phyloP scores from a whole-genome alignment of 2,329 filamentous ascomycete genomes.

The Bipolaris gigantea region DNA sequence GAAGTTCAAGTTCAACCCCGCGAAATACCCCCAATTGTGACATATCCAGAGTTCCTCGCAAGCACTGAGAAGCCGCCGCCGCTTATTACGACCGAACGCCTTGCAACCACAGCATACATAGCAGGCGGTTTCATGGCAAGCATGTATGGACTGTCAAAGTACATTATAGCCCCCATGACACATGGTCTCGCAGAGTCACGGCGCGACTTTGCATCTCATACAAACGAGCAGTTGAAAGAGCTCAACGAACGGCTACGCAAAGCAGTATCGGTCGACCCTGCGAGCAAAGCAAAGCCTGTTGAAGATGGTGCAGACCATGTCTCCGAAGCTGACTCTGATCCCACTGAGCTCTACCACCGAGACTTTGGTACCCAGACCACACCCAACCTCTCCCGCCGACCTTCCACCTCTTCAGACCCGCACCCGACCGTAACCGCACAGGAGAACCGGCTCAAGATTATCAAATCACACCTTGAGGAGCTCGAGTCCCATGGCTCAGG shows the following conservation, averaged over 20 bases:
- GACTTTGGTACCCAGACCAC: constrained; percentile 80
- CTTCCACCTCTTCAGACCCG: constrained; percentile 29
- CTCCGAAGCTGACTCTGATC: constrained; percentile 61
- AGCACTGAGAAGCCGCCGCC: constrained; percentile 61
- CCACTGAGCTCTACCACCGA: constrained; percentile 78
- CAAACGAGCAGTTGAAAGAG: constrained; percentile 54
- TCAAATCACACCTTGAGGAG: constrained; percentile 56
- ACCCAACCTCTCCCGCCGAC: constrained; percentile 50
- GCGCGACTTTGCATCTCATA: constrained; percentile 59
- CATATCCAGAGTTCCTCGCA: constrained; percentile 67
- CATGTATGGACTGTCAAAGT: constrained; percentile 72
- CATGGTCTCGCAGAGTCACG: constrained; percentile 57
- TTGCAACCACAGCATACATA: constrained; percentile 60
- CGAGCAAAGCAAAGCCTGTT: constrained; percentile 33
- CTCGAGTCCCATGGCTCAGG: constrained; percentile 54
- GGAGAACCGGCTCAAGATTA: constrained; percentile 52
- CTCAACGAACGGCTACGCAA: constrained; percentile 61
- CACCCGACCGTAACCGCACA: constrained; percentile 44
- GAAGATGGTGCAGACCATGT: constrained; percentile 42
- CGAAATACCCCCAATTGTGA: constrained; percentile 64
- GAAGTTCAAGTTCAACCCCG: constrained; percentile 29
- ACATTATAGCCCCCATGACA: constrained; percentile 66
- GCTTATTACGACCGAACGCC: constrained; percentile 59
- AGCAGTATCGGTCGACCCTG: constrained; percentile 65
- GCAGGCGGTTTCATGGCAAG: constrained; percentile 58